Base-by-base conservation (phyloP, 2,329 filamentous ascomycete species). In the Penicillium italicum region DNA sequence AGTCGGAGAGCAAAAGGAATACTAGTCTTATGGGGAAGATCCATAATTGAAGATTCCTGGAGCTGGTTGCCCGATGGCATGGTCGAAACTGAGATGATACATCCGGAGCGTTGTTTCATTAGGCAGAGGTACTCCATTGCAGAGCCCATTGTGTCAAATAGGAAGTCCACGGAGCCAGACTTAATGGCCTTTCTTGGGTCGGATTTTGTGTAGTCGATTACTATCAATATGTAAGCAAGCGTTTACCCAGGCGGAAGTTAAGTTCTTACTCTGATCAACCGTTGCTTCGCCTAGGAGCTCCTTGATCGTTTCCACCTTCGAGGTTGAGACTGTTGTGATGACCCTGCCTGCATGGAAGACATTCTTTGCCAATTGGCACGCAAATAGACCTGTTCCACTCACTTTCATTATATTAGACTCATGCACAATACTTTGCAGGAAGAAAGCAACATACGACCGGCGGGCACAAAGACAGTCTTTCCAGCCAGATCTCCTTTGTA, bases 401-500 rank as follows among this genome's bases (percentile, higher is more conserved):
- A 84, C 67, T 70, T 22, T 5, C 8, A 37, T 53, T 26, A 54
- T 51, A 42, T 54, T 34, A 33, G 26, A 22, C 30, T 20, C 31
- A 36, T 14, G 10, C 31, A 28, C 28, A 14, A 48, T 8, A 36
- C 26, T 37, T 37, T 16, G 36, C 11, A 54, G 30, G 18, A 22
- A 1, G 12, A 40, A 37, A n/a, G 10, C 18, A 11, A 34, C 66
- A 50, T 63, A 70, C 66, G 72, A 0, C 76, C 81, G 2, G 72
- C 82, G 0, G 79, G 74, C 7, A 84, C 72, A 55, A 80, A 80
- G 1, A 81, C 79, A 1, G 79, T 82, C 68, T 79, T 80, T 9
- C 79, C 80, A 20, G 74, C 66, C 0, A 84, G 73, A 18, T 73
- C 74, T n/a, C 76, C 76, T 31, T 79, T 57, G 0, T 74, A 80